These are phyloP conservation scores for Mortierella hygrophila DNA, from an alignment of 192 early-diverging fungal species.

Conservation along the genomic window DNA sequence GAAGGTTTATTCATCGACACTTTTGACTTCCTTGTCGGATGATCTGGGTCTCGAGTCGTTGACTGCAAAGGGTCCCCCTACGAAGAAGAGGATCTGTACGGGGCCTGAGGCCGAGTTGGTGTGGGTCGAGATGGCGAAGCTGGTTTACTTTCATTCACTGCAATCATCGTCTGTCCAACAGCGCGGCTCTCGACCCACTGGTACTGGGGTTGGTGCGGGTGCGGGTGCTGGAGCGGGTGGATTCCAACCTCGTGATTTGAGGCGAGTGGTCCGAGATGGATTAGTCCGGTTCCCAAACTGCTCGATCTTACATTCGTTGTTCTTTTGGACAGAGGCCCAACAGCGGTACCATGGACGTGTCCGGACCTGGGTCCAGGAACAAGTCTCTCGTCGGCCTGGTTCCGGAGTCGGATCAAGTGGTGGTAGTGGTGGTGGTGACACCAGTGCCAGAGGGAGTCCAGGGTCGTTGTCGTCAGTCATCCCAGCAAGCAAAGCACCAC, in stretches of 20 bases:
- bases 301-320: conserved; percentile 40
- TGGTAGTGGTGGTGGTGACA: not conserved
- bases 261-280: conserved; percentile 31
- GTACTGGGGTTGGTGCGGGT: not conserved
- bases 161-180: not conserved
- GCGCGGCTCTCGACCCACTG: not conserved
- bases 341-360: conserved; percentile 46
- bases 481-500: conserved; percentile 8
- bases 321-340: conserved; percentile 48
- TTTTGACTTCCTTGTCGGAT: conserved; percentile 9
- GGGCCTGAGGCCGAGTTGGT: conserved; percentile 40
- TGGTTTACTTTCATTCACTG: conserved; percentile 43
- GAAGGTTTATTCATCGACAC: not conserved
- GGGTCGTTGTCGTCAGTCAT: not conserved
- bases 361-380: conserved; percentile 38
- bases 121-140: conserved; percentile 44
- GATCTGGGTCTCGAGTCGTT: conserved; percentile 20
- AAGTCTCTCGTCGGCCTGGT: conserved; percentile 2
- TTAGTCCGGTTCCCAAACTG: conserved; percentile 47
- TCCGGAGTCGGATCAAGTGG: conserved; percentile 13
- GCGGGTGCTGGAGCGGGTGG: conserved; percentile 9
- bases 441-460: not conserved
- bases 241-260: conserved; percentile 43
- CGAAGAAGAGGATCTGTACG: conserved; percentile 33
- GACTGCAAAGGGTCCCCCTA: not conserved